phyloP scores from a whole-genome alignment of 2,329 filamentous ascomycete genomes.

The Rosellinia necatrix region DNA sequence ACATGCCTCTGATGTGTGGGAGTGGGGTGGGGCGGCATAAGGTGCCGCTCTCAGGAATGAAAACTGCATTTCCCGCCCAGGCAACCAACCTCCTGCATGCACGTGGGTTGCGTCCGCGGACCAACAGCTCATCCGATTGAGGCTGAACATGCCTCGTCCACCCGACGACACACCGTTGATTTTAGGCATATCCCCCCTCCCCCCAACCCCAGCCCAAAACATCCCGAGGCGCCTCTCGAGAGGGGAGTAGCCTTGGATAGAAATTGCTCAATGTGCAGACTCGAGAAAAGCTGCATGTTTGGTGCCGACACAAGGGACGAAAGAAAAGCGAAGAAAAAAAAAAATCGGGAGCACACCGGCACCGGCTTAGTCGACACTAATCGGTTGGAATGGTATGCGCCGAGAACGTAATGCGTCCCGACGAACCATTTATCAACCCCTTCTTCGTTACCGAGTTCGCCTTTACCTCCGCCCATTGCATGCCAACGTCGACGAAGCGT shows the following conservation, averaged over 20 bases:
- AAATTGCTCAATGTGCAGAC: neutral
- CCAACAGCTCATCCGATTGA: conserved; percentile 16
- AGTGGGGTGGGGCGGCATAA: conserved; percentile 3
- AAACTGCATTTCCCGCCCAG: conserved; percentile 7
- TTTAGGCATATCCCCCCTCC: no score
- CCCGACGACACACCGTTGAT: conserved; percentile 16
- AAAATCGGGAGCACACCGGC: neutral
- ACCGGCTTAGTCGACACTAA: conserved; percentile 13
- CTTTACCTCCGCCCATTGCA: neutral
- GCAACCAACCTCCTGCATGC: conserved; percentile 20
- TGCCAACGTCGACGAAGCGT: neutral
- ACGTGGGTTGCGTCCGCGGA: conserved; percentile 10
- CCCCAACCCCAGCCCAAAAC: neutral
- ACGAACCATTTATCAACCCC: neutral
- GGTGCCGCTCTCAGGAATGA: conserved; percentile 9
- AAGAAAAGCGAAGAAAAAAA: conserved; percentile 6
- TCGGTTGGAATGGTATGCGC: conserved; percentile 6
- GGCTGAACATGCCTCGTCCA: conserved; percentile 25
- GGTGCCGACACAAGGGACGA: neutral
- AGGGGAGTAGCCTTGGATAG: neutral
- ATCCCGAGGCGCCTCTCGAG: no score
- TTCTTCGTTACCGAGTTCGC: neutral
- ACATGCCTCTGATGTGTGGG: conserved; percentile 8
- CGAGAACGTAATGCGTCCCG: conserved; percentile 8
- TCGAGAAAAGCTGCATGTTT: neutral